Evolutionary conservation across 768 basidiomycete genomes (phyloP), one percentile per base, ranked within the genome.

Genomic region (Tephrocybe sp.): DNA sequence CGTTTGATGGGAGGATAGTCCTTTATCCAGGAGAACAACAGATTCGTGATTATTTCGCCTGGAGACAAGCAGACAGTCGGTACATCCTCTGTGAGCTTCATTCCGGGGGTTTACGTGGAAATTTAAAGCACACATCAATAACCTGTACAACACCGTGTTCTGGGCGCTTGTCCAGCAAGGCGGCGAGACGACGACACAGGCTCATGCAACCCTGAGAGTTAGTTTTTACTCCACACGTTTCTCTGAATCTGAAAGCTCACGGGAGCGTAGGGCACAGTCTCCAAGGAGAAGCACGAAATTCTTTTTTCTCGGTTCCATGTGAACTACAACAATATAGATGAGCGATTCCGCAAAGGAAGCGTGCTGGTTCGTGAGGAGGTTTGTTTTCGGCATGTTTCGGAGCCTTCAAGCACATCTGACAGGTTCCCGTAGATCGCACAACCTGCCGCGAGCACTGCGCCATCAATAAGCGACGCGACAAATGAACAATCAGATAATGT

Each of bases 21-120:
- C 63, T 89, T 13, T 98, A 98, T 68, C 93, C 96, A 0, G 72
- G 74, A 0, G 75, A 74, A 31, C 76, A 74, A 45, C 83, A 87
- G 54, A 74, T 96, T 8, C 79, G 85, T 7, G 97, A 99, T 66
- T 99, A 99, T 65, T 95, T 98, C 64, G 71, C 90, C 0, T 99
- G 97, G 97, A 72, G 97, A 52, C 97, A 98, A 66, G 89, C 87
- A 0, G 96, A 98, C 64, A 96, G 96, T 96, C 62, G 53, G 92
- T 70, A 17, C 17, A 20, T 31, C 31, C 7, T 35, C 13, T 11
- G 23, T 10, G 44, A 10, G 10, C n/a, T 35, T 14, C 23, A n/a
- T 38, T 38, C 31, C 38, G 4, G n/a, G 41, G 35, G 32, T 45
- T 51, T 31, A 45, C 23, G 12, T 42, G 30, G 59, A 20, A 53